Percentiles rank a stretch among this genome's conserved stretches.
Conservation (phyloP, 1,284 basidiomycete species). For the Microbotryum violaceum region DNA sequence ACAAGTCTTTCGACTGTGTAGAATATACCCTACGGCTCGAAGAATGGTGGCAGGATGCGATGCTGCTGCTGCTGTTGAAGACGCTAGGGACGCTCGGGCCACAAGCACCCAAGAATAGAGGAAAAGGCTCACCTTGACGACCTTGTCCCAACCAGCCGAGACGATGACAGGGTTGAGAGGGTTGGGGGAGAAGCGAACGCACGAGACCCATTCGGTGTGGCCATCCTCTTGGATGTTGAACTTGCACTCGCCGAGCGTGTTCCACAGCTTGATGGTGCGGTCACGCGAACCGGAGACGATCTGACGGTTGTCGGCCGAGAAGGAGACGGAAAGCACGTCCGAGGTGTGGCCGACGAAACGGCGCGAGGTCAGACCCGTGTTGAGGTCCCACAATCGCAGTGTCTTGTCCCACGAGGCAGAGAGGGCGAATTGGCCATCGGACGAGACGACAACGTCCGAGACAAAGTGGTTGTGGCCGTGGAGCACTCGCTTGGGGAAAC, state of each 20-base stretch:
- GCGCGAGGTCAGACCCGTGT: constrained; percentile 86
- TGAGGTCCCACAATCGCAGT: constrained; percentile 97
- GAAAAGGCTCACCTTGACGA: constrained; percentile 78
- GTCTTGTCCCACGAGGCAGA: constrained; percentile 99
- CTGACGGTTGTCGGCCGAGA: constrained; percentile 95
- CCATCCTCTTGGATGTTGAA: constrained; percentile 99
- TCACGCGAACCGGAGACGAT: constrained; percentile 98
- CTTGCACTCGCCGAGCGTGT: constrained; percentile 99
- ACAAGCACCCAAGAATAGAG: constrained; percentile 1
- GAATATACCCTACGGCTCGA: background rate
- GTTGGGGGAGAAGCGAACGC: constrained; percentile 99
- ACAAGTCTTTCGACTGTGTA: background rate
- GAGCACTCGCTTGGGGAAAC: constrained; percentile 93
- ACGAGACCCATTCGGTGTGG: constrained; percentile 96
- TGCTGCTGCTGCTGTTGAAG: background rate
- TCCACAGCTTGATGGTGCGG: constrained; percentile 98
- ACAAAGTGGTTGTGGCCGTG: constrained; percentile 99
- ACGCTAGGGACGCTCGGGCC: background rate
- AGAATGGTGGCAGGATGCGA: background rate
- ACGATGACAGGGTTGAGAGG: constrained; percentile 97
- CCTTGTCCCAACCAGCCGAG: constrained; percentile 99
- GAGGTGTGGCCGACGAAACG: constrained; percentile 98
- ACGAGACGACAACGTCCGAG: constrained; percentile 96
- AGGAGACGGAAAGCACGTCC: constrained; percentile 95
- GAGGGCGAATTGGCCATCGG: constrained; percentile 98